Evolutionary conservation across 129 eudicot species (phyloP), one percentile per base, ranked within the genome.

Genomic region (Saposhnikovia divaricata): DNA sequence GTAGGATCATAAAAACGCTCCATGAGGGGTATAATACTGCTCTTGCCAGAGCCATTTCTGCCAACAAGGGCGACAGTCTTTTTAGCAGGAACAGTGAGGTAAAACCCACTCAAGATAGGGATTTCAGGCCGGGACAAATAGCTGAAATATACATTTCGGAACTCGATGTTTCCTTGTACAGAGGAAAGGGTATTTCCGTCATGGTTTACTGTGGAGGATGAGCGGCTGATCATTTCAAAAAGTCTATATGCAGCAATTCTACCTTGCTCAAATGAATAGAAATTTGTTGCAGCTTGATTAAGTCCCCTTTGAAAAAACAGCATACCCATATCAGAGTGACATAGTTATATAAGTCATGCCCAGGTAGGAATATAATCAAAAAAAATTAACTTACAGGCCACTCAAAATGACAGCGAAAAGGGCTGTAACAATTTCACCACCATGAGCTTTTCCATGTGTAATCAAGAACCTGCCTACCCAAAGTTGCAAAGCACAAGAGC

Each of bases 1-100:
- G 96, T 93, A 71, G 98, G 98, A 85, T 94, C 98, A 83, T 94
- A 94, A 85, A 94, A 94, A 37, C 98, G 92, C 80, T 94, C 98
- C 97, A 94, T 94, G 44, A 94, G 96, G 3, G 98, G 97, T 65
- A 94, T 94, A 42, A 94, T 91, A 82, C 97, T 94, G 84, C 98
- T 94, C 87, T 94, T 94, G 43, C 98, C 98, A 76, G 98, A 94
- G 74, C 98, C 98, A 76, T 91, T 94, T 90, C 98, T 88, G 78
- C 98, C 98, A 71, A 94, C 98, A 78, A 94, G 97, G 78, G 98
- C 98, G 45, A 94, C 98, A 55, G 97, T 84, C 82, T 94, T 94
- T 89, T 91, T 91, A 61, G 98, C 92, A 23, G 98, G 98, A 43
- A 94, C 96, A 74, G 93, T 88, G 78, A 94, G 93, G 87, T 92